phyloP scores from a whole-genome alignment of 768 basidiomycete species.

The Psilocybe cyanescens region DNA sequence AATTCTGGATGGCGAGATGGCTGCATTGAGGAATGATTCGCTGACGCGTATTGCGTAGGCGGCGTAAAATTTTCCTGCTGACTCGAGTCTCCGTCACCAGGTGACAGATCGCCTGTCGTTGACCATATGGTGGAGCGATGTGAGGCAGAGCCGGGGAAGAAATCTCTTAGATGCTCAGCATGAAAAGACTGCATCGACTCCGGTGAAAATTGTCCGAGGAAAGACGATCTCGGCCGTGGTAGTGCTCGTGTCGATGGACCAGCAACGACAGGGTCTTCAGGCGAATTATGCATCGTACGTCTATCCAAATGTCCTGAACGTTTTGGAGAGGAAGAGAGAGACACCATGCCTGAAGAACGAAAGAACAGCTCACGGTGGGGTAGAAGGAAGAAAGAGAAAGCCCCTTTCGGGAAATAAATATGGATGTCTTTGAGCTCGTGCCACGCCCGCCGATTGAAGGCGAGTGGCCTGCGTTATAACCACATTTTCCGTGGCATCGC shows the following conservation, averaged over 20 bases:
- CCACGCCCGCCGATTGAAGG: conserved; percentile 10
- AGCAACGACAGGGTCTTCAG: background rate
- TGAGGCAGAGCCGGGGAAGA: background rate
- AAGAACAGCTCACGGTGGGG: conserved; percentile 10
- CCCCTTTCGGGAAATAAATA: conserved; percentile 20
- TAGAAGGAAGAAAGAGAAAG: conserved; percentile 22
- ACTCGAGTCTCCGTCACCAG: background rate
- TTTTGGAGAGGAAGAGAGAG: conserved; percentile 1
- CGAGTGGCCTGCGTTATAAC: background rate
- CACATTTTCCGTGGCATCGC: background rate
- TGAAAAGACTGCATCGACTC: background rate
- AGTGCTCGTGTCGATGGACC: background rate
- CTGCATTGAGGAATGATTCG: background rate
- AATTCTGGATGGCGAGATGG: conserved; percentile 35
- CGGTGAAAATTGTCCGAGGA: background rate
- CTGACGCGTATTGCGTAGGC: background rate
- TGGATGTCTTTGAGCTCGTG: conserved; percentile 13
- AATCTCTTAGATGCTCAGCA: background rate
- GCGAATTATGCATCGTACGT: background rate
- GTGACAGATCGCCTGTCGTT: conserved; percentile 3
- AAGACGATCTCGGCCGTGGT: background rate
- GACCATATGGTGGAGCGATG: conserved; percentile 12
- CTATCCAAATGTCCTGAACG: background rate
- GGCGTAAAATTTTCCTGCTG: background rate
- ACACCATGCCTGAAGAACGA: conserved; percentile 2